Conservation (phyloP, 2,329 filamentous ascomycete genomes). For the Colletotrichum godetiae region DNA sequence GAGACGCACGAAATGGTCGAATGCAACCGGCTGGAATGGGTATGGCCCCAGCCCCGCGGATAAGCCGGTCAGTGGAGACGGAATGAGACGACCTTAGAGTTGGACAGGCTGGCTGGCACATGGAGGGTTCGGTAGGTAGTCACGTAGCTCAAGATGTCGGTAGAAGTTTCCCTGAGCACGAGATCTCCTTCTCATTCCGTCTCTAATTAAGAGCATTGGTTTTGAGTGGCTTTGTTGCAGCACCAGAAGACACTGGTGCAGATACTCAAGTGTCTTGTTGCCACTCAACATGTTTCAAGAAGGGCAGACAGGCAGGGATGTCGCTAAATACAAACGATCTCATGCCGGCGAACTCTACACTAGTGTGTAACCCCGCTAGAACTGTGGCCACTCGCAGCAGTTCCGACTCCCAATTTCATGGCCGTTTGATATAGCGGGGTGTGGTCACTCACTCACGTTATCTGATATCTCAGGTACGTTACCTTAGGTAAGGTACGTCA, state of each 20-base stretch:
- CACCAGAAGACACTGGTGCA: conserved; percentile 1
- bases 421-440: neutral
- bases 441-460: neutral
- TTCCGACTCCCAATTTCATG: neutral
- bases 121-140: neutral
- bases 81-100: neutral
- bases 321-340: neutral
- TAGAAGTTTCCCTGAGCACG: too few species aligned
- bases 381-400: conserved; percentile 4
- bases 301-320: conserved; percentile 15
- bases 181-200: neutral
- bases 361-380: conserved; percentile 11
- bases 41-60: neutral
- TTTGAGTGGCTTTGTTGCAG: neutral
- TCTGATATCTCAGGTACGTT: too few species aligned
- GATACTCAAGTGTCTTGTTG: conserved; percentile 9
- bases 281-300: conserved; percentile 26
- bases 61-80: neutral
- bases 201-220: neutral
- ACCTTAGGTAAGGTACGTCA: too few species aligned
- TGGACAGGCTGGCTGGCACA: neutral
- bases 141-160: too few species aligned
- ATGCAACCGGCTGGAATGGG: neutral
- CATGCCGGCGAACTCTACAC: neutral
- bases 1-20: neutral